phyloP scores from a whole-genome alignment of 306 rosid species.

The Hylodesmum podocarpum region DNA sequence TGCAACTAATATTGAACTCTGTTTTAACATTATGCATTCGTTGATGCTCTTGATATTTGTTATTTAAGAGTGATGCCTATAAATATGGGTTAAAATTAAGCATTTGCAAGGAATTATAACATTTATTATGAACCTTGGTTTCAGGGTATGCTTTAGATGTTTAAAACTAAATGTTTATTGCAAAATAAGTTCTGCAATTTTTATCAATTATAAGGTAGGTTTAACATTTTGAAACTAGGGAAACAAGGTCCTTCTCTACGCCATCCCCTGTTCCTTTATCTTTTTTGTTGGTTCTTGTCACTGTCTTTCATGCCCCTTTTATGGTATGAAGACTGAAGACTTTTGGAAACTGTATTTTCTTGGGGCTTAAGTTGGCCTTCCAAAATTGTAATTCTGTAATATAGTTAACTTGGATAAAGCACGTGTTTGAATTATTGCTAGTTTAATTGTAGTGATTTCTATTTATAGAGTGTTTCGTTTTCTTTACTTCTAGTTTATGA shows the following conservation, averaged over 20 bases:
- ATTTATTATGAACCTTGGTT: slow-evolving; percentile 41
- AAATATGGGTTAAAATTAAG: slow-evolving; percentile 3
- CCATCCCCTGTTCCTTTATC: neutral
- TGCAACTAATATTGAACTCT: slow-evolving; percentile 15
- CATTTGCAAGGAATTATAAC: slow-evolving; percentile 4
- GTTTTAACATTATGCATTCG: neutral
- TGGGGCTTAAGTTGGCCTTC: slow-evolving; percentile 15
- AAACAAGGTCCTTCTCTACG: neutral
- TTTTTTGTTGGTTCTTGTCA: neutral
- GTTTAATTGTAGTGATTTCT: slow-evolving; percentile 14
- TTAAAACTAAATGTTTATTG: neutral
- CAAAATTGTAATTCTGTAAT: neutral
- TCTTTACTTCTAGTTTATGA: slow-evolving; percentile 65
- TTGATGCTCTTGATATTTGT: neutral
- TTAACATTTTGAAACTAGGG: slow-evolving; percentile 1
- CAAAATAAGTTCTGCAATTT: neutral
- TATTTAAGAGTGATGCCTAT: slow-evolving; percentile 38
- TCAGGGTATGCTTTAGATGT: slow-evolving; percentile 22
- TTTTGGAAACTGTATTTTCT: neutral
- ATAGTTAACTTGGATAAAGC: slow-evolving; percentile 5
- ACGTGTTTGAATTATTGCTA: neutral
- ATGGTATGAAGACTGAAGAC: neutral
- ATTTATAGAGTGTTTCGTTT: slow-evolving; percentile 17
- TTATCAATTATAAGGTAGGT: slow-evolving; percentile 15
- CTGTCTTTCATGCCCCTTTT: slow-evolving; percentile 13